Evolutionary conservation across 2,329 filamentous ascomycete genomes (phyloP), one percentile per base, ranked within the genome.

Genomic region (Hirsutella minnesotensis): DNA sequence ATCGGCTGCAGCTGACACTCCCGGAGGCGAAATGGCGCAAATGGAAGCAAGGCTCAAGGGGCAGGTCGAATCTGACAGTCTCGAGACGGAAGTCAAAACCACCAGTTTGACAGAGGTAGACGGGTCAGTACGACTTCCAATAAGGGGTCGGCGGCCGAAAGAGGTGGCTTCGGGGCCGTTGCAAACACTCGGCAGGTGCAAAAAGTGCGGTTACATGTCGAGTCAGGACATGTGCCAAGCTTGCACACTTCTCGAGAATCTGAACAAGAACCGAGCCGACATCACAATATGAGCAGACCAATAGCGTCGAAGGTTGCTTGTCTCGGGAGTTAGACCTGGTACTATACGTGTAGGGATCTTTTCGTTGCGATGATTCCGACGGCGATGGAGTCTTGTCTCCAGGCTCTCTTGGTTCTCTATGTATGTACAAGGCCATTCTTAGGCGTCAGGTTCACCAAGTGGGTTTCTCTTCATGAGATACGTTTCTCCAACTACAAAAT

Each of bases 181-280:
- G 54, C 86, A 90, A 60, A 80, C 81, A 13, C 74, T 95, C 51
- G 86, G 90, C 2, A 81, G 80, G 49, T 98, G 92, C 57, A 77
- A 82, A 55, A 81, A 78, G 41, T 98, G 92, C 53, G 92, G 92
- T 13, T 98, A 96, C 59, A 84, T 98, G 62, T 95, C 92, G 2
- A 95, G 89, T 53, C 92, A 98, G 62, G 76, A 78, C 24, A 77
- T 95, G 33, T 98, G 92, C 64, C 94, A 98, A 63, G 92, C 92
- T 1, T 98, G 92, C 59, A 83, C 81, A 47, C 68, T 98, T 37
- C 73, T 98, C 3, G 89, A 96, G 53, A 86, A 84, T 0, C 62
- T 98, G 39, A 98, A 98, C 59, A 95, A 92, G 64, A 81, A 81
- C 51, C 67, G 77, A 46, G 65, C 75, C 45, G 68, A 77, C 52